A percentile compares a stretch with the other conserved stretches of the same genome.
phyloP scores from a whole-genome alignment of 2,329 filamentous ascomycete genomes.

The Trichoderma guizhouense region DNA sequence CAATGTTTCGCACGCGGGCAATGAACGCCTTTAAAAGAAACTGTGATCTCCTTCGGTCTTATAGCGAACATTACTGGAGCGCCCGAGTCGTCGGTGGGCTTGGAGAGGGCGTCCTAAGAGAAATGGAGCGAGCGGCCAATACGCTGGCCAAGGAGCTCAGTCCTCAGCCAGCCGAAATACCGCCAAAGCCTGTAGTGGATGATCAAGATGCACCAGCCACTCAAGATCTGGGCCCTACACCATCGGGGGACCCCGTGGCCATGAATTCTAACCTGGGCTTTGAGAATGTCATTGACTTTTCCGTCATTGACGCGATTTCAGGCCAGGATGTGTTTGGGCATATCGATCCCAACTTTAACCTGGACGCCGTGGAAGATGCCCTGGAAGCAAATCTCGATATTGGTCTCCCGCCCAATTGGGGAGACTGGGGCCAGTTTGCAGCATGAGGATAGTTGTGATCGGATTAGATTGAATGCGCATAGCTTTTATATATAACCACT shows the following conservation, averaged over 20 bases:
- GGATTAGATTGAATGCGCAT: neutral
- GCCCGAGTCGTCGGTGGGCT: constrained; percentile 53
- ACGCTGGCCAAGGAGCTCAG: constrained; percentile 40
- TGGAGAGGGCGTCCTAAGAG: constrained; percentile 52
- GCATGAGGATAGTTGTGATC: constrained; percentile 21
- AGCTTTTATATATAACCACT: neutral
- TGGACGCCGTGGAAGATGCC: constrained; percentile 52
- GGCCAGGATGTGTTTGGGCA: constrained; percentile 54
- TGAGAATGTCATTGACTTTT: constrained; percentile 40
- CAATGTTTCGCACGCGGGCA: constrained; percentile 56
- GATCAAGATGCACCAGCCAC: constrained; percentile 4
- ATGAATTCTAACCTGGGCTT: constrained; percentile 29
- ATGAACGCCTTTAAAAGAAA: constrained; percentile 53
- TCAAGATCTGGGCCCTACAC: constrained; percentile 21
- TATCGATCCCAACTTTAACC: constrained; percentile 53
- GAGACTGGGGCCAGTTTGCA: constrained; percentile 41
- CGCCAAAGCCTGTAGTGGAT: constrained; percentile 21
- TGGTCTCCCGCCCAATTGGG: constrained; percentile 51
- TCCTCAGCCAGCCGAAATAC: constrained; percentile 24
- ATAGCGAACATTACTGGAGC: constrained; percentile 58
- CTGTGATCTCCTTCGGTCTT: constrained; percentile 49
- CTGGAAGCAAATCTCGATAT: constrained; percentile 55
- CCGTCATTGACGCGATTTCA: constrained; percentile 41
- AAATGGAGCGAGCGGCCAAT: constrained; percentile 54
- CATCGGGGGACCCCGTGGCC: constrained; percentile 25